A percentile compares a stretch with the other conserved stretches of the same genome.
phyloP scores from a whole-genome alignment of 139 green algal genomes.

The Micractinium conductrix region DNA sequence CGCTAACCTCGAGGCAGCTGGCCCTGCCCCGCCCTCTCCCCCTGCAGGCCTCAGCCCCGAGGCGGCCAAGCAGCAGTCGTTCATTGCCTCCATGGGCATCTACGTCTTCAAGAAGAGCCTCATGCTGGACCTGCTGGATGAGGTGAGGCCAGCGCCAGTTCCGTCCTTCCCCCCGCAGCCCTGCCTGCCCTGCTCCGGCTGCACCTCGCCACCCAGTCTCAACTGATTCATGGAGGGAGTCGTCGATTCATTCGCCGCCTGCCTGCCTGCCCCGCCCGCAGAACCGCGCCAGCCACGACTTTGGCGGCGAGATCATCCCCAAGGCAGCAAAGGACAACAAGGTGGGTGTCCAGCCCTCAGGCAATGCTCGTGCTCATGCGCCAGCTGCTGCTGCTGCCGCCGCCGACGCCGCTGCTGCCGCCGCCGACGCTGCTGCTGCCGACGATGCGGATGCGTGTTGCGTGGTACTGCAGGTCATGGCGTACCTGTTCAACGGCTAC shows the following conservation, averaged over 20 bases:
- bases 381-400: too few relatives aligned
- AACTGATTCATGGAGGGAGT: too few relatives aligned
- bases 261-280: not conserved
- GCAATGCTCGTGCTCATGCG: too few relatives aligned
- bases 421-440: not conserved
- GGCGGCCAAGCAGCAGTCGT: slow-evolving; percentile 85
- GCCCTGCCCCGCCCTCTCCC: too few relatives aligned
- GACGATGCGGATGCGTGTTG: not conserved
- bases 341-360: not conserved
- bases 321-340: slow-evolving; percentile 60
- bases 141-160: not conserved
- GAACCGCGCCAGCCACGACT: slow-evolving; percentile 83
- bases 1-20: too few relatives aligned
- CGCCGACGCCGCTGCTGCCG: not conserved
- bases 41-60: slow-evolving; percentile 67
- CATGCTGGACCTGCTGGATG: slow-evolving; percentile 39
- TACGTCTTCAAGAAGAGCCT: slow-evolving; percentile 99
- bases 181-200: not conserved
- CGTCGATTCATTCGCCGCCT: not conserved
- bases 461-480: slow-evolving; percentile 66
- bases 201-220: too few relatives aligned
- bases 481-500: slow-evolving; percentile 99
- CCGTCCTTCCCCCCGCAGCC: too few relatives aligned
- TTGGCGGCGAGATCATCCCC: slow-evolving; percentile 98
- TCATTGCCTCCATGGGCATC: slow-evolving; percentile 99